A percentile compares a stretch with the other conserved stretches of the same genome.
Conservation (phyloP, 1,284 basidiomycete genomes). For the Amylostereum areolatum region DNA sequence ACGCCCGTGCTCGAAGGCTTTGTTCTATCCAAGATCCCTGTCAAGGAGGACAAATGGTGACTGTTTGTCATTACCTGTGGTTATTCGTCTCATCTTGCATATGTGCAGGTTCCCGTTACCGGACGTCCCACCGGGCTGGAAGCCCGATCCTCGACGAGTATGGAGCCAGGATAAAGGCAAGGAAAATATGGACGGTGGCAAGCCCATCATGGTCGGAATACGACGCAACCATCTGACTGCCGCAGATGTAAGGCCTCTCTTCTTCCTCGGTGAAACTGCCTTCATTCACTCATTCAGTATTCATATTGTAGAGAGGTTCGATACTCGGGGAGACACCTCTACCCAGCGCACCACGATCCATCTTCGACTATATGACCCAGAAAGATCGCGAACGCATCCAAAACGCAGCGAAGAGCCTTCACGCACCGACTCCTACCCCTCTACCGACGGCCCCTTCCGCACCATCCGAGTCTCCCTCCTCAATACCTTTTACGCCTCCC, state of each 20-base stretch:
- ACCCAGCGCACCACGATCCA: constrained; percentile 65
- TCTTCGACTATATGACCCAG: constrained; percentile 90
- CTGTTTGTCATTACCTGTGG: constrained; percentile 12
- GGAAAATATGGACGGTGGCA: constrained; percentile 34
- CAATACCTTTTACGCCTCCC: constrained; percentile 61
- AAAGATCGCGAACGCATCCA: constrained; percentile 86
- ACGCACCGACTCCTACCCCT: constrained; percentile 19
- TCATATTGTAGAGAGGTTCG: constrained; percentile 58
- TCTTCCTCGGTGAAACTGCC: neutral
- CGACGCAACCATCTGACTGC: constrained; percentile 41
- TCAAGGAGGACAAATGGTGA: constrained; percentile 71
- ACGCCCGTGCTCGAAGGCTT: constrained; percentile 73
- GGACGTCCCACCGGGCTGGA: constrained; percentile 79
- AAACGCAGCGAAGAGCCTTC: constrained; percentile 39
- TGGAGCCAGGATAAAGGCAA: constrained; percentile 58
- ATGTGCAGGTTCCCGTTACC: constrained; percentile 72
- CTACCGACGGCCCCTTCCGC: constrained; percentile 19
- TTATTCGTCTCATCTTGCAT: constrained; percentile 11
- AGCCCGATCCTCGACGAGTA: constrained; percentile 73
- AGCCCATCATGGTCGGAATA: constrained; percentile 8
- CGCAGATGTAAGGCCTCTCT: constrained; percentile 45
- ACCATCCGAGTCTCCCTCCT: constrained; percentile 26
- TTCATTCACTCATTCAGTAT: constrained; percentile 10
- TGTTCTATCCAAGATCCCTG: constrained; percentile 58
- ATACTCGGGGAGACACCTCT: constrained; percentile 79